Percentiles rank a stretch among this genome's conserved stretches.
Evolutionary conservation across 2,329 filamentous ascomycete genomes (phyloP).

Genomic region (Phyllosticta ampelicida): DNA sequence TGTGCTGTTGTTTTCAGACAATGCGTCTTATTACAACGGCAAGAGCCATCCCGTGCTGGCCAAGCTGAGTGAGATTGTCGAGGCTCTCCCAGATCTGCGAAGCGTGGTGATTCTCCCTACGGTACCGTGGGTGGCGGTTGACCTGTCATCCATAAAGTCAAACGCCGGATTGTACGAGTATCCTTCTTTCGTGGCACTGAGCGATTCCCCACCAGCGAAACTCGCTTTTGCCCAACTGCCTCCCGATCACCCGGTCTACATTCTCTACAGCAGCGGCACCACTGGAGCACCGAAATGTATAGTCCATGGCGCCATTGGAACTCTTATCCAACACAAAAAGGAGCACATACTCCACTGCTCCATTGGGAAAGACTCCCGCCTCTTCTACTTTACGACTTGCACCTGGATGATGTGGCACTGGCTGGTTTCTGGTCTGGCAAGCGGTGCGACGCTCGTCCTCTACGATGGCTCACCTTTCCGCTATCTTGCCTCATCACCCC

Average conservation of each 20-base stretch:
- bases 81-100: constrained; percentile 54
- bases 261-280: constrained; percentile 87
- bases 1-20: constrained; percentile 73
- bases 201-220: constrained; percentile 26
- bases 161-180: constrained; percentile 22
- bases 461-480: constrained; percentile 89
- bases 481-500: constrained; percentile 19
- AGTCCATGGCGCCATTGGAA: constrained; percentile 81
- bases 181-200: constrained; percentile 13
- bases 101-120: constrained; percentile 66
- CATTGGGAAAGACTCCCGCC: constrained; percentile 57
- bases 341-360: constrained; percentile 84
- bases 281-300: constrained; percentile 86
- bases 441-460: constrained; percentile 70
- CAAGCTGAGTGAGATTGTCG: constrained; percentile 70
- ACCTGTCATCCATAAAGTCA: constrained; percentile 29
- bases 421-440: constrained; percentile 76
- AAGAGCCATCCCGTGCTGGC: constrained; percentile 70
- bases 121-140: constrained; percentile 34
- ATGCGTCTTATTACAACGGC: constrained; percentile 82
- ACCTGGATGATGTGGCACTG: constrained; percentile 99
- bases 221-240: constrained; percentile 62
- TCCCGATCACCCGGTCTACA: constrained; percentile 82
- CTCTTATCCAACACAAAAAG: constrained; percentile 92
- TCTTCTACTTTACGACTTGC: constrained; percentile 91